phyloP scores from a whole-genome alignment of 495 filamentous ascomycete genomes.

The Lentithecium fluviatile region DNA sequence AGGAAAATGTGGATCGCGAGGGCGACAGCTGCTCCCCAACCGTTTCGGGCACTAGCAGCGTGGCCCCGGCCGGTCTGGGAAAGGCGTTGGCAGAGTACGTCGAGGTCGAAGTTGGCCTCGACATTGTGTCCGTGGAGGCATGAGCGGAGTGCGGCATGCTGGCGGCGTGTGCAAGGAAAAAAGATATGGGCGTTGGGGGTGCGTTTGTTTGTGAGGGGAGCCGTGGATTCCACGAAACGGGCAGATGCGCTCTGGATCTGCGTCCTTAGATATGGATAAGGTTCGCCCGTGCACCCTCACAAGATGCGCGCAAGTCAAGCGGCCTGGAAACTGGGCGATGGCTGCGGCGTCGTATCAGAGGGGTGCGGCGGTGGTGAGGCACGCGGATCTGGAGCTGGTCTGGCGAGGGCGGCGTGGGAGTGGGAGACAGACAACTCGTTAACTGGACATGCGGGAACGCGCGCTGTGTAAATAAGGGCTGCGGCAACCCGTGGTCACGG shows the following conservation, averaged over 20 bases:
- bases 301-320: slow-evolving; percentile 2
- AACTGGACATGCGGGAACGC: too few relatives aligned
- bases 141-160: slow-evolving; percentile 31
- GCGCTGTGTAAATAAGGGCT: too few relatives aligned
- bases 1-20: slow-evolving; percentile 32
- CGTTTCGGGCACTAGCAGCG: slow-evolving; percentile 29
- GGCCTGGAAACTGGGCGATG: background rate
- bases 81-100: slow-evolving; percentile 28
- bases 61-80: slow-evolving; percentile 27
- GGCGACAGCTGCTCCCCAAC: slow-evolving; percentile 30
- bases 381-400: too few relatives aligned
- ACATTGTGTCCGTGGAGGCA: slow-evolving; percentile 24
- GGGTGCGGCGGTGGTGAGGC: background rate
- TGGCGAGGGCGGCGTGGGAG: too few relatives aligned
- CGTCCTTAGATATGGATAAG: slow-evolving; percentile 21
- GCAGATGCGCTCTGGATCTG: slow-evolving; percentile 1
- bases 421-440: too few relatives aligned
- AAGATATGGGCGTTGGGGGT: background rate
- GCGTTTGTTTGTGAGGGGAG: slow-evolving; percentile 18
- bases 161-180: background rate
- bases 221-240: slow-evolving; percentile 14
- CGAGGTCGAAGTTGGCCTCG: slow-evolving; percentile 24
- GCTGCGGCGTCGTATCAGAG: slow-evolving; percentile 21
- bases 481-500: too few relatives aligned
- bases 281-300: background rate